Evolutionary conservation across 148 eudicot species (phyloP).

Genomic region (Nepenthes mirabilis): DNA sequence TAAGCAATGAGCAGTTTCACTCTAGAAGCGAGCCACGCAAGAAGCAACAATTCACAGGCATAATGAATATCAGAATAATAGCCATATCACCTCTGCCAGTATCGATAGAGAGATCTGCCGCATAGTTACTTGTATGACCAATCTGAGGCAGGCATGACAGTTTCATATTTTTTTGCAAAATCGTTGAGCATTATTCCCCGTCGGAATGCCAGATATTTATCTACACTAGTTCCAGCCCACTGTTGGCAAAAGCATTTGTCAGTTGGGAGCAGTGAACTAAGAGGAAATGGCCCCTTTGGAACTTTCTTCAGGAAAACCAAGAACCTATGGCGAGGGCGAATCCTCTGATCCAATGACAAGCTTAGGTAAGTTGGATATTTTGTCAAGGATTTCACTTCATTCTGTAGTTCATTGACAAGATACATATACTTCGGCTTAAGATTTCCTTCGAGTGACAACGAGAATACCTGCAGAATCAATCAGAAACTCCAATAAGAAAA

Average conservation of each 20-base stretch:
- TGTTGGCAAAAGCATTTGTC: slow-evolving; percentile 85
- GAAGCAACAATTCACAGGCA: no score
- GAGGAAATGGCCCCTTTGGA: slow-evolving; percentile 91
- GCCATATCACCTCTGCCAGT: not conserved
- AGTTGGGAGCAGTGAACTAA: slow-evolving; percentile 75
- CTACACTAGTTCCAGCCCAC: slow-evolving; percentile 84
- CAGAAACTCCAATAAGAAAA: slow-evolving; percentile 1
- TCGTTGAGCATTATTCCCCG: slow-evolving; percentile 67
- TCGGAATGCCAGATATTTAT: slow-evolving; percentile 78
- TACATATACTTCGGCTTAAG: slow-evolving; percentile 85
- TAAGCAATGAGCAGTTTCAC: no score
- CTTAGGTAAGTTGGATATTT: slow-evolving; percentile 93
- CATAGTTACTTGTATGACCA: not conserved
- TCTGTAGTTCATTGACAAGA: slow-evolving; percentile 71
- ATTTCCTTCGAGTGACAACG: slow-evolving; percentile 83
- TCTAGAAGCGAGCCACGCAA: no score
- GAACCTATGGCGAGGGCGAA: slow-evolving; percentile 88
- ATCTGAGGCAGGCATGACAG: slow-evolving; percentile 8
- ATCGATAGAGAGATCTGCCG: not conserved
- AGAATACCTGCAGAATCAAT: slow-evolving; percentile 56
- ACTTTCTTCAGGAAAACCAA: slow-evolving; percentile 75
- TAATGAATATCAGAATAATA: no score
- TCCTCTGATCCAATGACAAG: slow-evolving; percentile 91
- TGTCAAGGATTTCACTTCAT: slow-evolving; percentile 73
- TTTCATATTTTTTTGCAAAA: slow-evolving; percentile 66